Conservation (phyloP, 306 rosid genomes). For the Sicyos baderoa region DNA sequence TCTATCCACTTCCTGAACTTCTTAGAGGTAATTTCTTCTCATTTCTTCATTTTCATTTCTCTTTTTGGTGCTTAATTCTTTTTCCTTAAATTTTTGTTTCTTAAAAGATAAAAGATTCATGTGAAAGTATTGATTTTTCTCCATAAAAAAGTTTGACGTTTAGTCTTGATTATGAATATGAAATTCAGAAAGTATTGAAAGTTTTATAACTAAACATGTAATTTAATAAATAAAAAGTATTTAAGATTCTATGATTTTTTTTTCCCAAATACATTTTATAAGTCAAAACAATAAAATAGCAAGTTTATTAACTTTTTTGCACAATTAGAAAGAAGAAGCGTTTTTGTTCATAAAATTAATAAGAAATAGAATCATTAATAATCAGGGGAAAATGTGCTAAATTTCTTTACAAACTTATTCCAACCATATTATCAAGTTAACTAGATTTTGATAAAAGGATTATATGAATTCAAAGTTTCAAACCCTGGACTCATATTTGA, state of each 20-base stretch:
- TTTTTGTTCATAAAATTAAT: neutral
- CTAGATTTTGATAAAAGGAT: neutral
- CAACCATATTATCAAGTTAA: neutral
- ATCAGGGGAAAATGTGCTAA: neutral
- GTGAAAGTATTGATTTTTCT: neutral
- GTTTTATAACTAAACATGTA: neutral
- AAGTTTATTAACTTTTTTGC: too few relatives aligned
- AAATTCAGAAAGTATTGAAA: neutral
- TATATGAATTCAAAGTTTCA: too few relatives aligned
- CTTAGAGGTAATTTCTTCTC: neutral
- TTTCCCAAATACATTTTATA: too few relatives aligned
- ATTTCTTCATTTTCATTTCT: neutral
- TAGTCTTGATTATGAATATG: too few relatives aligned
- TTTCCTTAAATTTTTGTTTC: neutral
- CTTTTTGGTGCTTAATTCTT: neutral
- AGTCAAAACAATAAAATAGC: too few relatives aligned
- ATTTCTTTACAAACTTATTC: neutral
- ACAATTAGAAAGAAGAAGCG: neutral
- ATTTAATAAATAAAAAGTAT: too few relatives aligned
- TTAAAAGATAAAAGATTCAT: neutral
- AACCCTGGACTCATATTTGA: too few relatives aligned
- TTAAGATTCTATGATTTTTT: neutral
- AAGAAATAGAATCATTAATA: neutral
- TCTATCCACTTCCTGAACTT: constrained; percentile 39
- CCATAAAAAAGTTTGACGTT: too few relatives aligned